These are phyloP conservation scores for Cladophialophora carrionii DNA, from an alignment of 2,329 filamentous ascomycete genomes.

Conservation along the genomic window DNA sequence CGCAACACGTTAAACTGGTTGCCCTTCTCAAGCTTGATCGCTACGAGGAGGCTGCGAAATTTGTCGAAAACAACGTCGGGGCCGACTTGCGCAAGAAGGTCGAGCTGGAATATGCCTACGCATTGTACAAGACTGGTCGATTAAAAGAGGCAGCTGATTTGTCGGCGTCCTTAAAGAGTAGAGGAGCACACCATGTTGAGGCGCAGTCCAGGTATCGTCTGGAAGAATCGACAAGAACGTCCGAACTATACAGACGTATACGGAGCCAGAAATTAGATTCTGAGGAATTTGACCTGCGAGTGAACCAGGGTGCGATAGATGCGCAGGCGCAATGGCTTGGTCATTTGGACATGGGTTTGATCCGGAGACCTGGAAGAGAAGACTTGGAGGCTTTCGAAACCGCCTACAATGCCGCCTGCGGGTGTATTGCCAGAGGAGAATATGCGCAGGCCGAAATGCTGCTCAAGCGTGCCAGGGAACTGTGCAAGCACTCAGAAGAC, in stretches of 20 bases:
- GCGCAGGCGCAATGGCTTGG: conserved; percentile 66
- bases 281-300: conserved; percentile 63
- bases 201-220: conserved; percentile 65
- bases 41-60: conserved; percentile 62
- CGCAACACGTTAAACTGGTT: conserved; percentile 63
- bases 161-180: conserved; percentile 48
- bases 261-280: conserved; percentile 48
- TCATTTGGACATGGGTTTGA: conserved; percentile 54
- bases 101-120: conserved; percentile 65
- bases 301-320: conserved; percentile 64
- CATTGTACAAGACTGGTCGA: conserved; percentile 64
- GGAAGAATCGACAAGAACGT: conserved; percentile 62
- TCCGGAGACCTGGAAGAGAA: conserved; percentile 59
- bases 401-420: conserved; percentile 67
- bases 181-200: conserved; percentile 63
- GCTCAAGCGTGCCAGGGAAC: conserved; percentile 62
- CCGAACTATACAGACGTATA: conserved; percentile 59
- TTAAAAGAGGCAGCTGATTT: conserved; percentile 59
- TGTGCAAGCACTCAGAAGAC: conserved; percentile 64
- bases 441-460: conserved; percentile 62
- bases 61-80: conserved; percentile 58
- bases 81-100: conserved; percentile 59
- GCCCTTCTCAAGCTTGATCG: conserved; percentile 66
- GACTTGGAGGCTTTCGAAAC: conserved; percentile 68
- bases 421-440: conserved; percentile 64